Base-by-base conservation (phyloP, 768 basidiomycete genomes). In the Boletus subparvulus region DNA sequence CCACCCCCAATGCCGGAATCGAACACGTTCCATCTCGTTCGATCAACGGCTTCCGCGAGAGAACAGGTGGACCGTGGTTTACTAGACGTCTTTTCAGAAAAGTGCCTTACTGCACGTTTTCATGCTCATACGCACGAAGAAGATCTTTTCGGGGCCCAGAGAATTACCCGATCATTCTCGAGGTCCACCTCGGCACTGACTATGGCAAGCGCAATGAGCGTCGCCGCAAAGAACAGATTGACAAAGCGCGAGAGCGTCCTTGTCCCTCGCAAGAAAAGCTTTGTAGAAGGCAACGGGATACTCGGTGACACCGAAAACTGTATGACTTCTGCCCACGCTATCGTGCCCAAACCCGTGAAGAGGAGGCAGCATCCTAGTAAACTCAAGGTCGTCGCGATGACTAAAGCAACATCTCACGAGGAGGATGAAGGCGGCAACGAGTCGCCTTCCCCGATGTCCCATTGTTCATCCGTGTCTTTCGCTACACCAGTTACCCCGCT, bases 51-150 rank as follows among this genome's bases (percentile, higher is more conserved):
- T 11, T 74, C 81, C 41, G 83, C 85, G 35, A 85, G 92, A 46
- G 77, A 80, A 30, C 81, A 83, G 40, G 85, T 92, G 49, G 94
- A 96, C 64, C 82, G 87, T 43, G 85, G 85, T 12, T 75, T 98
- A 17, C 79, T 82, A 45, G 94, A 96, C 65, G 84, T 97, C 55
- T 84, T 88, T 62, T 94, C 92, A 12, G 84, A 87, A 56, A 77
- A 78, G 24, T 88, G 89, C 60, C 72, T 87, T 28, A 78, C 82
- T 3, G 88, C 87, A 16, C 82, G 94, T 42, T 81, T 80, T 46
- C 80, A 87, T 51, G 86, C 87, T 9, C 80, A 77, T 52, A 77
- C 78, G 40, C 83, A 80, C 54, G 86, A 86, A 52, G 82, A 84
- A 64, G 82, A 83, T 56, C 74, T 89, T 50, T 87, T 87, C 70